Percentiles rank a stretch among this genome's conserved stretches.
Conservation (phyloP, 805 yeast genomes). For the Vanderwaltozyma tropicalis region DNA sequence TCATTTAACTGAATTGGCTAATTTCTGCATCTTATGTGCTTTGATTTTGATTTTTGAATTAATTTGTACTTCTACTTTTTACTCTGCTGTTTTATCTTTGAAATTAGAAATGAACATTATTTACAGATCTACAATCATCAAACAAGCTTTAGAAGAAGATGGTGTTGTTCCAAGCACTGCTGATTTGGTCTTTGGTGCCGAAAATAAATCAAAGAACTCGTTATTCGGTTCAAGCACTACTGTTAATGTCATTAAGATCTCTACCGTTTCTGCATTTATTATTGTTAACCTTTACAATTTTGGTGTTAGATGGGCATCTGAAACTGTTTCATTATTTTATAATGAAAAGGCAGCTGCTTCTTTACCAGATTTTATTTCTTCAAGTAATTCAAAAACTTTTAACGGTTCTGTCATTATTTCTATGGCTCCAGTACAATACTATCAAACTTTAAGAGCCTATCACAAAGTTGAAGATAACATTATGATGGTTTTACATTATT, state of each 20-base stretch:
- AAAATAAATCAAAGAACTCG: constrained; percentile 13
- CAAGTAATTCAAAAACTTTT: constrained; percentile 23
- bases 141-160: constrained; percentile 82
- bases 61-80: constrained; percentile 67
- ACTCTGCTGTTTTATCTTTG: constrained; percentile 70
- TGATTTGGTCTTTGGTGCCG: constrained; percentile 43
- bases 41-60: constrained; percentile 63
- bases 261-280: constrained; percentile 46
- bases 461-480: constrained; percentile 53
- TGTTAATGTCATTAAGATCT: constrained; percentile 49
- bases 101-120: constrained; percentile 84
- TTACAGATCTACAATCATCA: constrained; percentile 67
- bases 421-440: constrained; percentile 45
- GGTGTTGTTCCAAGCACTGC: constrained; percentile 74
- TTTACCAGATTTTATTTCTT: constrained; percentile 32
- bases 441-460: constrained; percentile 45
- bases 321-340: constrained; percentile 27
- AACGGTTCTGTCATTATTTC: constrained; percentile 45
- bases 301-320: constrained; percentile 52
- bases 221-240: constrained; percentile 30
- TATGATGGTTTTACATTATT: constrained; percentile 38
- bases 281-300: constrained; percentile 58
- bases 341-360: constrained; percentile 28
- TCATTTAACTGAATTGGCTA: constrained; percentile 61
- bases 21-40: constrained; percentile 69